phyloP scores from a whole-genome alignment of 352 stramenopile genomes.

The Elongisporangium senticosum region DNA sequence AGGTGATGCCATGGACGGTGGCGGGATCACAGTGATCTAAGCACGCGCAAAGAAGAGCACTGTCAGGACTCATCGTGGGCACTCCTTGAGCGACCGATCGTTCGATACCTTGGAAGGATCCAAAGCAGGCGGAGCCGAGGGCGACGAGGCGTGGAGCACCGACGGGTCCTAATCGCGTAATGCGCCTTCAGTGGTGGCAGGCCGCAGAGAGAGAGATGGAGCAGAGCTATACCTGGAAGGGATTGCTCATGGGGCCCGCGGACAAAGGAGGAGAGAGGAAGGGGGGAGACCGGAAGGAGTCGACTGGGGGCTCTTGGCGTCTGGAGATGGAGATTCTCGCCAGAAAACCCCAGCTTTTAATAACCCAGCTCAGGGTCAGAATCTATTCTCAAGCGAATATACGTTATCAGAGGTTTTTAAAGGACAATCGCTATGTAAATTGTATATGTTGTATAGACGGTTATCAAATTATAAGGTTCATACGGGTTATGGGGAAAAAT shows the following conservation, averaged over 20 bases:
- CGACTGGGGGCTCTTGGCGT: neutral
- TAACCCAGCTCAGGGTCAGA: neutral
- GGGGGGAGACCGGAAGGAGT: neutral
- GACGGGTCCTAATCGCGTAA: constrained; percentile 23
- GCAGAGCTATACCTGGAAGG: neutral
- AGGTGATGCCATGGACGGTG: constrained; percentile 28
- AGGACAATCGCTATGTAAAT: neutral
- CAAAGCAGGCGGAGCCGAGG: constrained; percentile 12
- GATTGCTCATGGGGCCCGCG: neutral
- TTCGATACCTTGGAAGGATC: constrained; percentile 12
- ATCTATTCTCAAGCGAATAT: neutral
- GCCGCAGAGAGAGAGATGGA: neutral
- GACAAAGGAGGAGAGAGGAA: neutral
- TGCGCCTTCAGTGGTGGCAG: neutral
- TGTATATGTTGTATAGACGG: neutral
- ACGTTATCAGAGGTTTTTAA: neutral
- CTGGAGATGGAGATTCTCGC: neutral
- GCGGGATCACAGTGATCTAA: constrained; percentile 26
- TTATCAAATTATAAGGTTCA: neutral
- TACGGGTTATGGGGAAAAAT: neutral
- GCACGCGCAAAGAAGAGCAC: constrained; percentile 8
- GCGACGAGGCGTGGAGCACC: constrained; percentile 28
- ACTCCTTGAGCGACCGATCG: constrained; percentile 5
- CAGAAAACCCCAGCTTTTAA: neutral
- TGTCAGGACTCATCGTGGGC: constrained; percentile 10